Conservation (phyloP, 2,329 filamentous ascomycete species). For the Phialocephala sp. region DNA sequence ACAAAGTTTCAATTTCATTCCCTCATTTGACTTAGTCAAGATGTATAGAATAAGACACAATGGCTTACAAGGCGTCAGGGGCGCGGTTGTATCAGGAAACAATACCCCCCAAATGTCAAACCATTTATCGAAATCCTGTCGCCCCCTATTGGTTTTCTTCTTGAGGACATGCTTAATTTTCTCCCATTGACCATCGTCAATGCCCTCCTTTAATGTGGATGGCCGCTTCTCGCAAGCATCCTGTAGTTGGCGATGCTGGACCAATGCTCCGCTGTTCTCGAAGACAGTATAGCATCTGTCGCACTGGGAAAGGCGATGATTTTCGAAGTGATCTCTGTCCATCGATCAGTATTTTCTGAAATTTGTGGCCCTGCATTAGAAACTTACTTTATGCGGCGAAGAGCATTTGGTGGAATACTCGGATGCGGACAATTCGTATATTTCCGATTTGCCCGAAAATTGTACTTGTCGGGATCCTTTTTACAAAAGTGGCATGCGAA, state of each 20-base stretch:
- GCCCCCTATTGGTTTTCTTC: neutral
- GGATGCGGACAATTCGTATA: constrained; percentile 1
- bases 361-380: neutral
- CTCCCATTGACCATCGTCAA: constrained; percentile 1
- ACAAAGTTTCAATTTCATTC: neutral
- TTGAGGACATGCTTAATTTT: neutral
- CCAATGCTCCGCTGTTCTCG: neutral
- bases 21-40: neutral
- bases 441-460: neutral
- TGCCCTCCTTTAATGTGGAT: neutral
- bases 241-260: neutral
- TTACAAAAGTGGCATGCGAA: constrained; percentile 15
- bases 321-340: constrained; percentile 14
- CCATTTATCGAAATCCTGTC: constrained; percentile 8
- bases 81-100: neutral
- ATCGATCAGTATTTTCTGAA: neutral
- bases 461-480: neutral
- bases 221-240: neutral
- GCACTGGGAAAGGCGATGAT: constrained; percentile 3
- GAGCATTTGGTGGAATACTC: neutral
- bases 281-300: constrained; percentile 2
- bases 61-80: neutral
- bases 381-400: constrained; percentile 11
- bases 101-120: constrained; percentile 15
- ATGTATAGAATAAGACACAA: neutral